Percentiles rank a stretch among this genome's conserved stretches.
These are phyloP conservation scores for Pulicaria dysenterica DNA, from an alignment of 129 eudicot genomes.

Conservation along the genomic window DNA sequence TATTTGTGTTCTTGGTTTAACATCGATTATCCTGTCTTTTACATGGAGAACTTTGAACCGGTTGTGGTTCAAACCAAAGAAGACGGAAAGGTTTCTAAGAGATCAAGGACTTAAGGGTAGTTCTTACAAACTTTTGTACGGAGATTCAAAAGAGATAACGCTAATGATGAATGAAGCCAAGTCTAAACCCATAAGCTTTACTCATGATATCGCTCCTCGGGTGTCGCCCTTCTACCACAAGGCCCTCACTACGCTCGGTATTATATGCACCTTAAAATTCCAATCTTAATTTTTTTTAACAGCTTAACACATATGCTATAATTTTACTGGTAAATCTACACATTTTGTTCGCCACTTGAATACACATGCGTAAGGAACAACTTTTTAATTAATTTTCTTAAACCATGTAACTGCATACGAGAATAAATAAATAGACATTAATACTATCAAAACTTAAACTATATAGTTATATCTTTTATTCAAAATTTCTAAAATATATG, in stretches of 20 bases:
- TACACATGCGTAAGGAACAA: too few species aligned
- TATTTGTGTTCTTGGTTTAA: constrained; percentile 21
- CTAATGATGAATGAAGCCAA: constrained; percentile 41
- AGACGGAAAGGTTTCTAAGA: constrained; percentile 49
- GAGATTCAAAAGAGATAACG: constrained; percentile 54
- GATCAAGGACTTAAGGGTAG: constrained; percentile 62
- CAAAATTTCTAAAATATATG: too few species aligned
- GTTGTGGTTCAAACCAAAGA: constrained; percentile 65
- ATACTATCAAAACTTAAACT: too few species aligned
- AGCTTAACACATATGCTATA: too few species aligned
- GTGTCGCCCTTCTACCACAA: constrained; percentile 56
- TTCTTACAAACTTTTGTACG: constrained; percentile 47
- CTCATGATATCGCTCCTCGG: constrained; percentile 46
- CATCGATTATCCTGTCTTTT: constrained; percentile 24
- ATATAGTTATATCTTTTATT: too few species aligned
- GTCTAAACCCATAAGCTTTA: constrained; percentile 44
- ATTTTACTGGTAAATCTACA: too few species aligned
- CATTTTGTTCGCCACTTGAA: too few species aligned
- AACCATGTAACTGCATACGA: too few species aligned
- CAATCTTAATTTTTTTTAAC: not conserved
- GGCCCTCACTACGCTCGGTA: constrained; percentile 43
- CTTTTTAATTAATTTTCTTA: too few species aligned
- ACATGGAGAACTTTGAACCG: constrained; percentile 46
- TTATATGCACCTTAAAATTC: not conserved
- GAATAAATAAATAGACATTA: too few species aligned